Base-by-base conservation (phyloP, 441 rosid genomes). In the Arabidopsis lyrata region DNA sequence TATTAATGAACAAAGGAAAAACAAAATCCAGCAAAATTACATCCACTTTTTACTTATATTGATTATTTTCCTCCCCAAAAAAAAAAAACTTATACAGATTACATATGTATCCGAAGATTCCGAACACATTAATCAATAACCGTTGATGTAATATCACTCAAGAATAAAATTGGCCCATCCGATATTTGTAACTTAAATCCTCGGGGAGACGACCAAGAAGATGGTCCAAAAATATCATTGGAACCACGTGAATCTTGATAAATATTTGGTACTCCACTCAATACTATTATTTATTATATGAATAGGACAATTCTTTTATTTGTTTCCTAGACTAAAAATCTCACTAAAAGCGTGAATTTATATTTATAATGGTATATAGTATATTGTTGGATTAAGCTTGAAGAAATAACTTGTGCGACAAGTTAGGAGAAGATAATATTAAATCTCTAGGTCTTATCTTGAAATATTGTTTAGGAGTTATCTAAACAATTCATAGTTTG, bases 171-270 rank as follows among this genome's bases (percentile, higher is more conserved):
- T 71, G 67, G 34, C 72, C 61, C 72, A 66, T 52, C 38, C 54
- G 2, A 57, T 65, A 59, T 49, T 5, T 29, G 31, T 42, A 66
- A 77, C 73, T 16, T 72, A 77, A 72, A 72, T 20, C 65, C 29
- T 77, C 54, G 69, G 44, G 77, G 54, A 54, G 69, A 77, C 54
- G 77, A 72, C 65, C 42, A 42, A 65, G 75, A 71, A 65, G 76
- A 77, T 72, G 81, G 81, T 77, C 77, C 77, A 77, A 66, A 72
- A 42, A 44, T 72, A 77, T 77, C 66, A 72, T 66, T 77, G 73
- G 65, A 72, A 66, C 67, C 81, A 77, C 81, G 81, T 77, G 81
- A 77, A 65, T 60, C 69, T 66, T 72, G 72, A 53, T 70, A 71
- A 72, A 71, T 72, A 47, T 71, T 77, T 66, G 73, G 68, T 72